Evolutionary conservation across 2,329 filamentous ascomycete species (phyloP), one percentile per base, ranked within the genome.

Genomic region (Hymenoscyphus occultus): DNA sequence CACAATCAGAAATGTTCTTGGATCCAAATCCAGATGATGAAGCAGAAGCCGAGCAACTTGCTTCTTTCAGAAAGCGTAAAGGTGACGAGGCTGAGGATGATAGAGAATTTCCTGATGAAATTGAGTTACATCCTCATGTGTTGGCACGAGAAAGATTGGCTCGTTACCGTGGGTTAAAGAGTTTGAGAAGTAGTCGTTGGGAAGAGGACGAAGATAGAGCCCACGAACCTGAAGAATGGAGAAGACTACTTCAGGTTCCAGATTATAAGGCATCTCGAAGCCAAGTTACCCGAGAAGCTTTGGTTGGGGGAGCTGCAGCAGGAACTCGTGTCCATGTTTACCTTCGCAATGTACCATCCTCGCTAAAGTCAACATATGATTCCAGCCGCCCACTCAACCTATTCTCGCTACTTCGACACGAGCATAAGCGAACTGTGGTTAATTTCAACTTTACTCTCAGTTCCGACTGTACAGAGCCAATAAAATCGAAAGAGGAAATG

Each of bases 81-180:
- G 87, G 88, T 61, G 87, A 88, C 31, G 94, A 97, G 71, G 92
- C 88, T 3, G 86, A 93, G 60, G 93, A 98, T 14, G 95, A 99
- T 77, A 86, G 91, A 63, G 94, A 98, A 76, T 99, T 98, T 77
- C 95, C 95, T 0, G 95, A 99, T 70, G 95, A 99, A 77, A 95
- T 99, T 65, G 96, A 99, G 77, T 82, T 99, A 62, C 92, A 91
- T 70, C 95, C 96, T 0, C 86, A 94, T 62, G 92, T 96, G 3
- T 83, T 92, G 56, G 95, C 95, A 0, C 83, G 92, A 61, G 95
- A 99, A 78, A 85, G 95, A 56, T 80, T 99, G 62, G 86, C 90
- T 9, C 86, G 91, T 66, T 99, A 97, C 78, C 85, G 95, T 74
- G 95, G 95, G 54, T 79, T 99, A 70, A 99, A 98, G 83, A 97